These are phyloP conservation scores for Aspergillus sp. DNA, from an alignment of 2,329 filamentous ascomycete genomes.

Conservation along the genomic window DNA sequence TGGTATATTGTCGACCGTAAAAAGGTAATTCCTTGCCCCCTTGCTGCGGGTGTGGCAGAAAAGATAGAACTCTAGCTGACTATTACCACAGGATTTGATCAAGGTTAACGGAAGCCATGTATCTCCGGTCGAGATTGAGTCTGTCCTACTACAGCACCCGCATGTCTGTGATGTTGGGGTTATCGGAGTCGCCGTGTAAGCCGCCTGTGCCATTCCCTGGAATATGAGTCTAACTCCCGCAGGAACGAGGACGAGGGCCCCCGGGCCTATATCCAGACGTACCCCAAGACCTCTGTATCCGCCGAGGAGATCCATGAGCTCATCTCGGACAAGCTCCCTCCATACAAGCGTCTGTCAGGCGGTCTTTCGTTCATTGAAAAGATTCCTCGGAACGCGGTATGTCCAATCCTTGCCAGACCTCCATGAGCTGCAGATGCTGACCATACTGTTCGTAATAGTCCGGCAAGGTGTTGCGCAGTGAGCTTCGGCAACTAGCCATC, in stretches of 20 bases:
- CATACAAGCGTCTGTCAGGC: not conserved
- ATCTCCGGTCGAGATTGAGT: not conserved
- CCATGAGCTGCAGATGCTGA: not conserved
- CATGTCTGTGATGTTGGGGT: not conserved
- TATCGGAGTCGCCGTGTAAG: not conserved
- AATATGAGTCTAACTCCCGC: not conserved
- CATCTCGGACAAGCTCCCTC: not conserved
- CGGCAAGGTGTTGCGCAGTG: not conserved
- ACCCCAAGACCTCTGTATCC: not conserved
- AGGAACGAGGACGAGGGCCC: not conserved
- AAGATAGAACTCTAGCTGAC: not conserved
- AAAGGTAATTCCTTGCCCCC: not conserved
- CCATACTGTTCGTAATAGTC: not conserved
- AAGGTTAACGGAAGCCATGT: not conserved
- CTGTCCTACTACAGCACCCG: not conserved
- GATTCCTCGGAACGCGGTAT: not conserved
- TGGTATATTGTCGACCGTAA: slow-evolving; percentile 1
- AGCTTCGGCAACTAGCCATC: not conserved
- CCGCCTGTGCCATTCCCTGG: not conserved
- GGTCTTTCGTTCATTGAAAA: not conserved
- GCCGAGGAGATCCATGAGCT: not conserved
- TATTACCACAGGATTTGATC: not conserved
- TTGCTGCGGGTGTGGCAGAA: not conserved
- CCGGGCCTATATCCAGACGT: not conserved
- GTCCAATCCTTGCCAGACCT: too few species aligned